Evolutionary conservation across 345 rosid species (phyloP), one percentile per base, ranked within the genome.

Genomic region (Syzygium jambos): DNA sequence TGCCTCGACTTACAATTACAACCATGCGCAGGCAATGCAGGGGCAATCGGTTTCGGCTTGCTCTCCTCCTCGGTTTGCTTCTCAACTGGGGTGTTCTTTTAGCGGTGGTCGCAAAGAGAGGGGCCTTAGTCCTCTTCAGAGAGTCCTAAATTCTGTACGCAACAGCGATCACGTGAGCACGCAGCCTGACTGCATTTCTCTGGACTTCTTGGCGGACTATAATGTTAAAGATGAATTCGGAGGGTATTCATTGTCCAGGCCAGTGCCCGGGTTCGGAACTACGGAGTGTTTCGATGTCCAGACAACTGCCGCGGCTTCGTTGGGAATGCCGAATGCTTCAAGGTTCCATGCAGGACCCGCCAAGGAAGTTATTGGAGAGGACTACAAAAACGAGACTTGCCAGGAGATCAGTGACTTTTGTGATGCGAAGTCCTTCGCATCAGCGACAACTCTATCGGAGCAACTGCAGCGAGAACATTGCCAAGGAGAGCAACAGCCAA

Each of bases 91-190:
- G 9, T 84, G 57, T n/a, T 77, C 91, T 80, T 87, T 87, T 57
- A 86, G 89, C 85, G 78, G 85, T 77, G 61, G 19, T 43, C 82
- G 49, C 57, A 91, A 61, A 55, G 93, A 90, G 85, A 91, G 89
- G 84, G 94, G 93, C 15, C 91, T 86, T 84, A 87, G 94, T 34
- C 94, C 95, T 22, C 91, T 90, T 14, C 92, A 92, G 84, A 91
- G 87, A 43, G 92, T 94, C 22, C 91, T 92, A 68, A 90, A 90
- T 84, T 93, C 94, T 84, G 91, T 94, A 11, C 88, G 91, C 83
- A 85, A 90, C 54, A 93, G 89, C 19, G 46, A 68, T 34, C 80
- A 68, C 25, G 80, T 34, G 46, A 68, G 10, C 46, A 11, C 9
- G 43, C 46, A 17, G 43, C 17, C 46, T 38, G 23, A 34, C 13